These are phyloP conservation scores for Rutstroemia sp. DNA, from an alignment of 2,329 filamentous ascomycete species.

Conservation along the genomic window DNA sequence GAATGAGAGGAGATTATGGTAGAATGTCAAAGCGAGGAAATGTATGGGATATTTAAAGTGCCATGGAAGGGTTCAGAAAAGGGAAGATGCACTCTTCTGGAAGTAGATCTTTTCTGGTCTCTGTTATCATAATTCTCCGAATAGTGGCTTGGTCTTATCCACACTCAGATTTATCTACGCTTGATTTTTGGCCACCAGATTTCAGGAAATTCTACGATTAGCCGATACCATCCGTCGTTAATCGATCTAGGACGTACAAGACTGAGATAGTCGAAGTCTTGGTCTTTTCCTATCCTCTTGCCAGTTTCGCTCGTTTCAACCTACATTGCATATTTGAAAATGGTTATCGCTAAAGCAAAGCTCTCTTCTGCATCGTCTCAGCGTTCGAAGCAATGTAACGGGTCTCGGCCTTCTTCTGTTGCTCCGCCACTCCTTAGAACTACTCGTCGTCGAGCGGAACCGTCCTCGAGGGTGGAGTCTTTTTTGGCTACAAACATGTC, in stretches of 20 bases:
- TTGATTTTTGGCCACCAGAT: background rate
- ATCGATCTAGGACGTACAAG: background rate
- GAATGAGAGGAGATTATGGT: too few species aligned
- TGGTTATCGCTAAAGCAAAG: slow-evolving; percentile 1
- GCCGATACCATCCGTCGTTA: background rate
- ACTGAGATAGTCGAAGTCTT: too few species aligned
- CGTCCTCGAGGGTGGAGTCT: background rate
- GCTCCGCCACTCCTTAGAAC: background rate
- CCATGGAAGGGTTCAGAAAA: background rate
- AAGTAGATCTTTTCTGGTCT: background rate
- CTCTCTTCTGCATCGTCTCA: background rate
- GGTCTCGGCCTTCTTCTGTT: background rate
- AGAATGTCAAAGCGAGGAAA: background rate
- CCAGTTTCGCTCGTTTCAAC: background rate
- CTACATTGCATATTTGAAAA: background rate
- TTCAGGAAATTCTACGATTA: background rate
- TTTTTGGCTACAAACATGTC: slow-evolving; percentile 22
- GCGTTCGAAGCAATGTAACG: background rate
- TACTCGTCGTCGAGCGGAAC: background rate
- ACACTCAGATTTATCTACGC: background rate
- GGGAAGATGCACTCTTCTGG: background rate
- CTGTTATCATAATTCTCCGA: background rate
- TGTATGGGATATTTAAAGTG: background rate
- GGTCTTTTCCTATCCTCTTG: background rate
- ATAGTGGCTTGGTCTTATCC: background rate